Conservation (phyloP, 2,329 filamentous ascomycete genomes). For the Colletotrichum sp. region DNA sequence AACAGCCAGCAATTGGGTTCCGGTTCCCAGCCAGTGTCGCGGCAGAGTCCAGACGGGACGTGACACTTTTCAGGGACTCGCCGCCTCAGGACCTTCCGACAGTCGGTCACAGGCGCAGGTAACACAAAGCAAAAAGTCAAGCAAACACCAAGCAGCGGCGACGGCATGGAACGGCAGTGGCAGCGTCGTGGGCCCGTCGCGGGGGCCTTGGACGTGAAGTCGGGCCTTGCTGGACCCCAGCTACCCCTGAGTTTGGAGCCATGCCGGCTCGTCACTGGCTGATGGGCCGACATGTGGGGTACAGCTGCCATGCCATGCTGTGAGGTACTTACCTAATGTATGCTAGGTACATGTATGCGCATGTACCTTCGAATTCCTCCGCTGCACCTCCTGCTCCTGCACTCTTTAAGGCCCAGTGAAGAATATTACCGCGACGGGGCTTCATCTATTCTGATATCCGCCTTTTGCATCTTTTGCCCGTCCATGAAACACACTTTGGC, state of each 20-base stretch:
- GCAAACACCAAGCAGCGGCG: neutral
- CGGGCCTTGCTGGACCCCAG: constrained; percentile 11
- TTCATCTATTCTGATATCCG: neutral
- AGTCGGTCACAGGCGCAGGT: neutral
- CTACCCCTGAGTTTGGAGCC: constrained; percentile 7
- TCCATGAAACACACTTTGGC: neutral
- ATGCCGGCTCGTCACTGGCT: neutral
- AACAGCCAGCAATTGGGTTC: neutral
- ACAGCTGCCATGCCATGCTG: neutral
- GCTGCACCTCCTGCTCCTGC: neutral
- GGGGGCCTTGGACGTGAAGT: neutral
- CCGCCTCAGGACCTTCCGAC: neutral
- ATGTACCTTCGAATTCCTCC: neutral
- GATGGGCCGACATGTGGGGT: neutral
- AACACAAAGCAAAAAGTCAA: neutral
- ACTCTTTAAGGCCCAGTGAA: neutral
- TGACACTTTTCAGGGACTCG: neutral
- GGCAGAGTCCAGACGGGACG: neutral
- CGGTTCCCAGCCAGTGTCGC: neutral
- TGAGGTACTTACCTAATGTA: neutral
- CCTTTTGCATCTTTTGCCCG: neutral
- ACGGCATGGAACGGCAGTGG: neutral
- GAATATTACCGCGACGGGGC: neutral
- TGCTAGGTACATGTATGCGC: neutral
- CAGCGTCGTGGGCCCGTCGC: neutral